These are phyloP conservation scores for Aspergillus glaucus DNA, from an alignment of 2,329 filamentous ascomycete species.

Conservation along the genomic window DNA sequence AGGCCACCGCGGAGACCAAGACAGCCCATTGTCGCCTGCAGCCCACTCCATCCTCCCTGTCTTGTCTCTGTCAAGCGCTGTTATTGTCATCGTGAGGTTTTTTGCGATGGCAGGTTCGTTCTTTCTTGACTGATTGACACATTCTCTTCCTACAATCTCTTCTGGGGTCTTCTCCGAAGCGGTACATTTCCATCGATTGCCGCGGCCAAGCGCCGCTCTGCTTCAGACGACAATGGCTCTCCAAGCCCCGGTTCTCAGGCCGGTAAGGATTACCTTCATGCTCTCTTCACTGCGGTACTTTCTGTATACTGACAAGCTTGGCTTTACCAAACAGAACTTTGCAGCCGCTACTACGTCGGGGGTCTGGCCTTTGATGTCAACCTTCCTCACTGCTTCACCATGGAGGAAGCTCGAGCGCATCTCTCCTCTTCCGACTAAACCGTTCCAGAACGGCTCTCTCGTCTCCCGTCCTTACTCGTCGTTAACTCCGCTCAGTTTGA, in stretches of 20 bases:
- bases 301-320: not conserved
- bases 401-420: conserved; percentile 8
- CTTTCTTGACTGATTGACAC: not conserved
- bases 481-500: conserved; percentile 21
- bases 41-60: too few species aligned
- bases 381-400: not conserved
- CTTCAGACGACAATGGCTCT: conserved; percentile 44
- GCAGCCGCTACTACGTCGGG: conserved; percentile 34
- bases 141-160: not conserved
- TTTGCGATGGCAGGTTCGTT: conserved; percentile 17
- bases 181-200: conserved; percentile 10
- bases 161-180: conserved; percentile 6
- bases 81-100: not conserved
- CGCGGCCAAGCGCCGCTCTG: conserved; percentile 35
- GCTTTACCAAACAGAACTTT: conserved; percentile 36
- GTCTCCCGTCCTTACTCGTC: conserved; percentile 29
- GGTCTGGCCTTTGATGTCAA: conserved; percentile 40
- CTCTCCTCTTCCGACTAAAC: conserved; percentile 13
- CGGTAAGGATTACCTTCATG: conserved; percentile 33
- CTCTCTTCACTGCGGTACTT: too few species aligned
- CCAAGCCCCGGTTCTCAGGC: conserved; percentile 42
- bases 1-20: not conserved
- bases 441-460: conserved; percentile 9
- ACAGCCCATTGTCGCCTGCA: too few species aligned
- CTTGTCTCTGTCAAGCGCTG: too few species aligned